Base-by-base conservation (phyloP, 805 yeast genomes). In the Ogataea allantospora region DNA sequence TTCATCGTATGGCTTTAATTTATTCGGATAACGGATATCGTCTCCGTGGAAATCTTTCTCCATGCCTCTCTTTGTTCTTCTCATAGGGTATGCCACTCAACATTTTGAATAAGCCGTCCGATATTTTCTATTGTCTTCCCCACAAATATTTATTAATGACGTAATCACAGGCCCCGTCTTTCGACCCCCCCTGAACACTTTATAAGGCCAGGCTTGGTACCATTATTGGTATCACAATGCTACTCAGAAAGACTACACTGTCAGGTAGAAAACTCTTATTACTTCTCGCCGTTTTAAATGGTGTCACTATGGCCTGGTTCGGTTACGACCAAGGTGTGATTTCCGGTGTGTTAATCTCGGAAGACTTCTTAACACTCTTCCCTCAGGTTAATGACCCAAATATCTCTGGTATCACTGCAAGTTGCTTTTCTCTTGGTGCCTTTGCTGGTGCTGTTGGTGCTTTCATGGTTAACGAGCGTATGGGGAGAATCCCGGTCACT, bases 311-410 rank as follows among this genome's bases (percentile, higher is more conserved):
- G 34, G 34, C 34, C 12, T 30, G 34, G 34, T 30, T 38, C 34
- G 70, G 70, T 16, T 71, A 70, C 41, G 75, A 71, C 46, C 75
- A 70, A 51, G 75, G 75, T 44, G 65, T 71, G 44, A 68, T 70
- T 71, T 64, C 71, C 22, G 62, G 65, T 36, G 56, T 69, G 14
- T 57, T 68, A 25, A 57, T 60, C 38, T 50, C 55, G 11, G 47
- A 47, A 14, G 45, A 46, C 35, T 48, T 48, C 30, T 30, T 33
- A 33, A 36, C 31, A 8, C 42, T 45, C 46, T 14, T 33, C 36
- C 29, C 43, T 46, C 11, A 41, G 44, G 14, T 45, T 39, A 21
- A 46, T 38, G 40, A 76, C 75, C 54, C 71, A 71, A 18, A 70
- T 69, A 22, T 68, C 69, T 19, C 55, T 73, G n/a, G 64, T 68